A percentile compares a stretch with the other conserved stretches of the same genome.
Evolutionary conservation across 345 rosid genomes (phyloP).

Genomic region (Triadica sebifera): DNA sequence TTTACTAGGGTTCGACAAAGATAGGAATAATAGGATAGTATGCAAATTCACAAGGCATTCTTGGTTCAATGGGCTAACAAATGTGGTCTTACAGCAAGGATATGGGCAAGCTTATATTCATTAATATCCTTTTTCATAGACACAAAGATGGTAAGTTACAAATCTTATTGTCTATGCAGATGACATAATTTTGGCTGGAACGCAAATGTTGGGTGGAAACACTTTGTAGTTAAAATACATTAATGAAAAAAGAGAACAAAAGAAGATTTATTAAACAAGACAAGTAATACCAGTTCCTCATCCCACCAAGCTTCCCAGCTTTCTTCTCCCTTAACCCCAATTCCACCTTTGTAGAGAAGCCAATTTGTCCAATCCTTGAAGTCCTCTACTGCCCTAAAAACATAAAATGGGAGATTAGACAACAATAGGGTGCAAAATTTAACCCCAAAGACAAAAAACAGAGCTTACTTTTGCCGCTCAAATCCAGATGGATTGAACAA

Average conservation of each 20-base stretch:
- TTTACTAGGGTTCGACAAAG: too few species aligned
- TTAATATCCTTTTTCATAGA: too few species aligned
- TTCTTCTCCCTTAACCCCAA: conserved; percentile 96
- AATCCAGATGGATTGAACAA: conserved; percentile 96
- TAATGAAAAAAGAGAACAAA: background rate
- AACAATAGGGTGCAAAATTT: background rate
- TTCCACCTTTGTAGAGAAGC: conserved; percentile 98
- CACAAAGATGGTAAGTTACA: too few species aligned
- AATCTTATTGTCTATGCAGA: too few species aligned
- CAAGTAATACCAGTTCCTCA: conserved; percentile 73
- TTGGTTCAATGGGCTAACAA: too few species aligned
- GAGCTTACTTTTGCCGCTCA: conserved; percentile 94
- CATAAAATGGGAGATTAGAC: conserved; percentile 15
- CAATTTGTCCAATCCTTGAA: conserved; percentile 99
- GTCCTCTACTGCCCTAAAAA: conserved; percentile 84
- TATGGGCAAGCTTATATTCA: too few species aligned
- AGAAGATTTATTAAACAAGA: background rate
- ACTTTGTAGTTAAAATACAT: background rate
- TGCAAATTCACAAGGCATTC: too few species aligned
- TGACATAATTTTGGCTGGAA: background rate
- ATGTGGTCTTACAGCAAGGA: too few species aligned
- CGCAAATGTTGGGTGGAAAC: too few species aligned
- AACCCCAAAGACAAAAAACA: conserved; percentile 14
- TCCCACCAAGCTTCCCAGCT: conserved; percentile 99
- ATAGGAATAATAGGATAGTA: too few species aligned